These are phyloP conservation scores for Oryza glaberrima DNA, from an alignment of 176 grass and related monocot genomes.

Conservation along the genomic window DNA sequence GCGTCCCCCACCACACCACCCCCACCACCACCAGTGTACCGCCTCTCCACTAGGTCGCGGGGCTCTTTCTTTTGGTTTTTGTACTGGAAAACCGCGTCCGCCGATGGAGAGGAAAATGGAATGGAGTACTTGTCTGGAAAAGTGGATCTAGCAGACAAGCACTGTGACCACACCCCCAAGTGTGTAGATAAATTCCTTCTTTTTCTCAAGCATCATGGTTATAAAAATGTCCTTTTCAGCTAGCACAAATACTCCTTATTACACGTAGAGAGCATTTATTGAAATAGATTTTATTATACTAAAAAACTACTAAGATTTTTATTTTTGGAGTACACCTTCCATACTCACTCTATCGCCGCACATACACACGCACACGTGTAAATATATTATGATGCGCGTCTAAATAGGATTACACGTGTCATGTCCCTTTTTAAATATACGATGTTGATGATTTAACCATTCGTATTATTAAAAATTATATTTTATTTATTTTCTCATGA, in stretches of 20 bases:
- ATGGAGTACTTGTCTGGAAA: constrained; percentile 6
- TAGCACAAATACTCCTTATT: background rate
- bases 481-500: no score
- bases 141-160: constrained; percentile 35
- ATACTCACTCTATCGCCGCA: no score
- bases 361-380: no score
- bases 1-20: background rate
- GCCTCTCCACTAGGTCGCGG: constrained; percentile 35
- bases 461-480: no score
- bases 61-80: constrained; percentile 30
- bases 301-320: background rate
- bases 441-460: no score
- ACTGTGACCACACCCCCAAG: background rate
- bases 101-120: background rate
- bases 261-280: background rate
- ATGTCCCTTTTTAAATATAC: no score
- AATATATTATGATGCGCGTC: no score
- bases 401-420: no score
- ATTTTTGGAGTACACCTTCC: no score
- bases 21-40: constrained; percentile 36
- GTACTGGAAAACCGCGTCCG: constrained; percentile 46
- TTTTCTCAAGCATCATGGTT: background rate
- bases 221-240: background rate
- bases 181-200: no score
- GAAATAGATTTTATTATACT: background rate